These are phyloP conservation scores for Trichopus zeylanicus DNA, from an alignment of 116 monocot genomes.

Conservation along the genomic window DNA sequence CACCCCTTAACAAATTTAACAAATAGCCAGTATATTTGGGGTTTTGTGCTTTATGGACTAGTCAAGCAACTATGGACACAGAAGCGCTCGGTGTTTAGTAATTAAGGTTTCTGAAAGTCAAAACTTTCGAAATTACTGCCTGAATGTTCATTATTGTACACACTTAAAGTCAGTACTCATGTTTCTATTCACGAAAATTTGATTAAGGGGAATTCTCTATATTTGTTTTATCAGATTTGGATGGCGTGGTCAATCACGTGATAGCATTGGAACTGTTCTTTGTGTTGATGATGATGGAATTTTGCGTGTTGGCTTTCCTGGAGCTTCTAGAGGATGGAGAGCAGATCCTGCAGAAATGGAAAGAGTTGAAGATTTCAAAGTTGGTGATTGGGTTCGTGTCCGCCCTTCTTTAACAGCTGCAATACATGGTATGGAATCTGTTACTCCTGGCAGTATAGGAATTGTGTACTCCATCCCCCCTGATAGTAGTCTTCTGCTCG, in stretches of 20 bases:
- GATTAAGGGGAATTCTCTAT: neutral
- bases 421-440: conserved; percentile 84
- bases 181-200: neutral
- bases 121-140: too few species aligned
- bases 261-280: conserved; percentile 98
- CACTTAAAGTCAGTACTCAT: too few species aligned
- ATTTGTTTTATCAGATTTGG: conserved; percentile 58
- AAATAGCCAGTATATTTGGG: too few species aligned
- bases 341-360: conserved; percentile 99
- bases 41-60: too few species aligned
- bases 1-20: too few species aligned
- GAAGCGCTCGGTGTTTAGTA: too few species aligned
- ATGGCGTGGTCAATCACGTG: conserved; percentile 92
- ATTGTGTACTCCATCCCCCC: conserved; percentile 86
- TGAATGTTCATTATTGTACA: too few species aligned
- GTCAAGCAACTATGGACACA: too few species aligned
- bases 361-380: conserved; percentile 98
- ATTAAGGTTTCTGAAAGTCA: too few species aligned
- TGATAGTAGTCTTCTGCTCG: conserved; percentile 81
- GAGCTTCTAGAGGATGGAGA: conserved; percentile 98
- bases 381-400: conserved; percentile 94
- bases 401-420: conserved; percentile 75
- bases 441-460: conserved; percentile 91
- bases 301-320: conserved; percentile 90
- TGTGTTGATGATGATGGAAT: conserved; percentile 99